phyloP scores from a whole-genome alignment of 2,329 filamentous ascomycete species.

The Delphinella strobiligena region DNA sequence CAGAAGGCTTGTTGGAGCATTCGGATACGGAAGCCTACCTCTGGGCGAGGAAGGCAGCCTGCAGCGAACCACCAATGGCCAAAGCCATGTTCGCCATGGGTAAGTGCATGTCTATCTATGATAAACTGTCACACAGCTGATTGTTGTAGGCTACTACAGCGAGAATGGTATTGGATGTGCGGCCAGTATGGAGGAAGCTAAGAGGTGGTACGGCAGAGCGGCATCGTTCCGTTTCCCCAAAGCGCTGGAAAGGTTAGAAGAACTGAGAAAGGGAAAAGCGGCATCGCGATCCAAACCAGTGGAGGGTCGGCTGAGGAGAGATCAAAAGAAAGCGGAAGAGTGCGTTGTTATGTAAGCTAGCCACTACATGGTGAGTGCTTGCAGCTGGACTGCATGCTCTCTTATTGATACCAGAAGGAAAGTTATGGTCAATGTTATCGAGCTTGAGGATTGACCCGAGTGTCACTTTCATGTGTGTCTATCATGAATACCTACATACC shows the following conservation, averaged over 20 bases:
- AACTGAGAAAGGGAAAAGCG: constrained; percentile 70
- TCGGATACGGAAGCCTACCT: constrained; percentile 94
- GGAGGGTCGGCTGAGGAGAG: constrained; percentile 51
- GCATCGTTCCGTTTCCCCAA: constrained; percentile 97
- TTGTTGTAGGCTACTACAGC: constrained; percentile 59
- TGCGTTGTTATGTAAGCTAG: constrained; percentile 64
- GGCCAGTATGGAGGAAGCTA: constrained; percentile 84
- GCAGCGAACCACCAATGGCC: constrained; percentile 58
- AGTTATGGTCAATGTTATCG: too few relatives aligned
- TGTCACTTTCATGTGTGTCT: too few relatives aligned
- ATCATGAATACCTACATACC: too few relatives aligned
- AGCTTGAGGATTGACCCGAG: too few relatives aligned
- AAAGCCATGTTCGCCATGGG: constrained; percentile 97
- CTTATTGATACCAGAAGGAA: too few relatives aligned
- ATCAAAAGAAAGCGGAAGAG: constrained; percentile 76
- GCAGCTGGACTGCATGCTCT: neutral
- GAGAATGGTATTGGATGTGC: constrained; percentile 86
- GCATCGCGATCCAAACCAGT: constrained; percentile 29
- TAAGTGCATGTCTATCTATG: neutral
- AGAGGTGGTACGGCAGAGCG: constrained; percentile 95
- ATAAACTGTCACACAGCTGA: neutral
- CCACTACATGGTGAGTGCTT: too few relatives aligned
- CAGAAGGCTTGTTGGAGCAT: constrained; percentile 75
- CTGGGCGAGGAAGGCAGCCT: constrained; percentile 89
- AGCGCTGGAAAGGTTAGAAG: constrained; percentile 82